Conservation (phyloP, 2,329 filamentous ascomycete species). For the Fusarium fujikuroi region DNA sequence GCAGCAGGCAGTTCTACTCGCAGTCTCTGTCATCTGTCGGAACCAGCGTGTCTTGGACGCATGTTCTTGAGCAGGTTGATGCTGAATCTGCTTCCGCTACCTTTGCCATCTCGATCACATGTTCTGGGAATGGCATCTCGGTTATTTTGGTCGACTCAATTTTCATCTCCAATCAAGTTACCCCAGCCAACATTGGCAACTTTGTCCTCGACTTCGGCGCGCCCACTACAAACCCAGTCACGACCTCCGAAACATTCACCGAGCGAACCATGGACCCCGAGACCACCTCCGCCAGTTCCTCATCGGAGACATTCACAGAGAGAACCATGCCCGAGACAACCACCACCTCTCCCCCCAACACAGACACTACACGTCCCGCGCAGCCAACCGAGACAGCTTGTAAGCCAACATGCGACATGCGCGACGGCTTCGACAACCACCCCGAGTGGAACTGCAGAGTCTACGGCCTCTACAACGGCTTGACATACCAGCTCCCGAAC, state of each 20-base stretch:
- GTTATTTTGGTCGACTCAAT: constrained; percentile 10
- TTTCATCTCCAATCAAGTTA: constrained; percentile 28
- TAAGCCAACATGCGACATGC: background rate
- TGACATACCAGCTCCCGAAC: background rate
- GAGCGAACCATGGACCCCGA: background rate
- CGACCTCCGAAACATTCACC: background rate
- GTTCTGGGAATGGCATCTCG: background rate
- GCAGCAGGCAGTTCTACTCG: background rate
- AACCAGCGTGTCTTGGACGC: background rate
- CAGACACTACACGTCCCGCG: background rate
- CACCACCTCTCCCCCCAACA: background rate
- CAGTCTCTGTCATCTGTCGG: background rate
- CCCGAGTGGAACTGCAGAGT: background rate
- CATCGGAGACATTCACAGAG: background rate
- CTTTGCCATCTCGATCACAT: constrained; percentile 3
- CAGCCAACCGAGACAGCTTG: background rate
- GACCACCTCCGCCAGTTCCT: too few relatives aligned
- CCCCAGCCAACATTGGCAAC: constrained; percentile 2
- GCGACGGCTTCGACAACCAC: accelerated
- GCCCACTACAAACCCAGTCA: accelerated
- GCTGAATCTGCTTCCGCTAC: background rate
- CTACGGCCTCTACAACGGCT: background rate
- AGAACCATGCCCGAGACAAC: background rate
- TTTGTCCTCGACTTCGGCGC: constrained; percentile 12
- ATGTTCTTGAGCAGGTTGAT: background rate